Evolutionary conservation across 2,329 filamentous ascomycete genomes (phyloP).

Genomic region (Setomelanomma holmii): DNA sequence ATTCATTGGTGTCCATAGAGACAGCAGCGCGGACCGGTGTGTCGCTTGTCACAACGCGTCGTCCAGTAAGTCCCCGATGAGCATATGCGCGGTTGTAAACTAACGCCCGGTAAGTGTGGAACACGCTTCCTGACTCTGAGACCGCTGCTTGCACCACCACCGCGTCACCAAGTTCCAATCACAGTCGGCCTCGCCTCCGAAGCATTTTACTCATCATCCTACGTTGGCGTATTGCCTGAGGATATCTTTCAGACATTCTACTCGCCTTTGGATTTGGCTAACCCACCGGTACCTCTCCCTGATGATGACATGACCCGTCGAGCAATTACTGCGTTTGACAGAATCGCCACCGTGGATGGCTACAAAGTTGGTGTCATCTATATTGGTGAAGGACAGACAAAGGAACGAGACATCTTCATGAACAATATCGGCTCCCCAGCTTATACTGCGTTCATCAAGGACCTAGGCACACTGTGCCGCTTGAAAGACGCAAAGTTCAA

Average conservation of each 20-base stretch:
- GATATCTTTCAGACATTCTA: constrained; percentile 75
- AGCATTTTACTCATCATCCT: constrained; percentile 56
- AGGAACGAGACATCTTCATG: constrained; percentile 82
- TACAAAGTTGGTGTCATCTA: constrained; percentile 97
- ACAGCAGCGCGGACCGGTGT: constrained; percentile 71
- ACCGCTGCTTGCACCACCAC: constrained; percentile 46
- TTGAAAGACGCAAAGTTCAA: constrained; percentile 88
- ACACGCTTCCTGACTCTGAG: constrained; percentile 51
- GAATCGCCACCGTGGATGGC: constrained; percentile 87
- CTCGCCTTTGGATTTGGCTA: constrained; percentile 56
- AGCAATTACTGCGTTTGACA: constrained; percentile 82
- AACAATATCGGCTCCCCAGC: constrained; percentile 88
- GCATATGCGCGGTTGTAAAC: no score
- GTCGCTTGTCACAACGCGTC: constrained; percentile 74
- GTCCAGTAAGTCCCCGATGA: constrained; percentile 74
- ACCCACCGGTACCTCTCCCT: constrained; percentile 77
- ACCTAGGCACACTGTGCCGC: constrained; percentile 80
- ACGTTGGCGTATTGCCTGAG: constrained; percentile 72
- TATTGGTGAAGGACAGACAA: constrained; percentile 83
- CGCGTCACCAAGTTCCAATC: constrained; percentile 51
- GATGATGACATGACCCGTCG: constrained; percentile 73
- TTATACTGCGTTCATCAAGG: constrained; percentile 83
- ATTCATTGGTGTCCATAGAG: constrained; percentile 76
- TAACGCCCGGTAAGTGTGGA: constrained; percentile 50
- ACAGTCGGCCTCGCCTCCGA: constrained; percentile 49